These are phyloP conservation scores for Phaeosphaeria sp. DNA, from an alignment of 2,329 filamentous ascomycete genomes.

Conservation along the genomic window DNA sequence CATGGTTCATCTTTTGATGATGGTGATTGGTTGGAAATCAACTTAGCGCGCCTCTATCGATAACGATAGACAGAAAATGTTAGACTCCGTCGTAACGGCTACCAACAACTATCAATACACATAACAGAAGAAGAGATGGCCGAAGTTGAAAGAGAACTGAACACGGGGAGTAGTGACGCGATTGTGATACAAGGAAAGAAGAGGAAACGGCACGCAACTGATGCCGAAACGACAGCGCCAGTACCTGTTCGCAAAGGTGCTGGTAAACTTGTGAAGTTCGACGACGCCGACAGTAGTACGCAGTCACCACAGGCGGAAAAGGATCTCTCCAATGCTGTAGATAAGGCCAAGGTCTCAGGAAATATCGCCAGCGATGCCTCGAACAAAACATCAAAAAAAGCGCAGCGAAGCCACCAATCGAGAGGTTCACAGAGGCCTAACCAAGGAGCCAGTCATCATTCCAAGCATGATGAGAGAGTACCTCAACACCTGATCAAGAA, in stretches of 20 bases:
- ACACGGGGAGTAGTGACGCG: too few relatives aligned
- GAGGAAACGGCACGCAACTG: not conserved
- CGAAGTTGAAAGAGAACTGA: not conserved
- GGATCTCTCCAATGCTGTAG: not conserved
- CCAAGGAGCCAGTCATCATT: slow-evolving; percentile 5
- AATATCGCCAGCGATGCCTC: not conserved
- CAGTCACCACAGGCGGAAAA: not conserved
- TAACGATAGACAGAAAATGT: too few relatives aligned
- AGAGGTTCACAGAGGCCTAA: slow-evolving; percentile 3
- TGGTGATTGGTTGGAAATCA: too few relatives aligned
- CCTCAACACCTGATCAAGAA: slow-evolving; percentile 47
- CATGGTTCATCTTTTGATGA: too few relatives aligned
- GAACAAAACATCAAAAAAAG: not conserved
- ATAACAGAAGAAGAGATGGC: not conserved
- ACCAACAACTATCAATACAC: not conserved
- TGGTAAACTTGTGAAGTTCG: not conserved
- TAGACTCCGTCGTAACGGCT: too few relatives aligned
- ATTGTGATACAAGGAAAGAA: slow-evolving; percentile 1
- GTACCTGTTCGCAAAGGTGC: not conserved
- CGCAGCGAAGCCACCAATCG: slow-evolving; percentile 1
- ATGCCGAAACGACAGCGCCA: too few relatives aligned
- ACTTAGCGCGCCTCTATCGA: not conserved
- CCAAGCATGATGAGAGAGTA: slow-evolving; percentile 14
- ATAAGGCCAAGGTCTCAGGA: not conserved
- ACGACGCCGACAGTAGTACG: not conserved